Evolutionary conservation across 208 protist species (phyloP), one percentile per base, ranked within the genome.

Genomic region (Trypanosoma brucei): DNA sequence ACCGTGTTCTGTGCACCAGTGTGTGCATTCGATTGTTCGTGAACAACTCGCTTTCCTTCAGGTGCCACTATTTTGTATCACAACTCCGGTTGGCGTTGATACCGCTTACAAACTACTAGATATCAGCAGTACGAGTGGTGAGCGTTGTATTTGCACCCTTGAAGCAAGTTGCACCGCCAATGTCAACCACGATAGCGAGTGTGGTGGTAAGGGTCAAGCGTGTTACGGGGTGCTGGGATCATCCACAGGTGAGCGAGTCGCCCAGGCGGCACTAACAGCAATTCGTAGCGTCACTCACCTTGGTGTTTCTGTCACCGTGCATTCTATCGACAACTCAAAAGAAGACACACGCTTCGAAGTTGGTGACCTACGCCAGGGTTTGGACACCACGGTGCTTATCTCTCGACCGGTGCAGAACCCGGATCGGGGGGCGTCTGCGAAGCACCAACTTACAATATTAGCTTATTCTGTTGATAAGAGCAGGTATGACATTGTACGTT

Each of bases 241-340:
- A 8, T 30, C 8, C n/a, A 39, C 50, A 13, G 50, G 34, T 57
- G 40, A 65, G 31, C 3, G 7, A n/a, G 2, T 65, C 9, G 52
- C 57, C 14, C 38, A n/a, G 42, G 45, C 30, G 6, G 42, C 49
- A n/a, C 37, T 68, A 14, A 2, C 39, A 22, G 38, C 36, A 6
- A 62, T 68, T 57, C 53, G 63, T 37, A 40, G 35, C 38, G 61
- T 30, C 35, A 46, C 63, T 13, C 63, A 68, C 36, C n/a, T 61
- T 11, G 37, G 59, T 56, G 40, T 44, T 55, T 34, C 63, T 49
- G 11, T 62, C 4, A 55, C 54, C 22, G 2, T 54, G 31, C 50
- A 6, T 8, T 35, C 50, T 33, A 8, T 8, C 31, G 50, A n/a
- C 50, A 8, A 34, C 6, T 34, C 8, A 54, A 33, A 0, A 33